Evolutionary conservation across 208 protist species (phyloP), one percentile per base, ranked within the genome.

Genomic region (Leishmania tropica): DNA sequence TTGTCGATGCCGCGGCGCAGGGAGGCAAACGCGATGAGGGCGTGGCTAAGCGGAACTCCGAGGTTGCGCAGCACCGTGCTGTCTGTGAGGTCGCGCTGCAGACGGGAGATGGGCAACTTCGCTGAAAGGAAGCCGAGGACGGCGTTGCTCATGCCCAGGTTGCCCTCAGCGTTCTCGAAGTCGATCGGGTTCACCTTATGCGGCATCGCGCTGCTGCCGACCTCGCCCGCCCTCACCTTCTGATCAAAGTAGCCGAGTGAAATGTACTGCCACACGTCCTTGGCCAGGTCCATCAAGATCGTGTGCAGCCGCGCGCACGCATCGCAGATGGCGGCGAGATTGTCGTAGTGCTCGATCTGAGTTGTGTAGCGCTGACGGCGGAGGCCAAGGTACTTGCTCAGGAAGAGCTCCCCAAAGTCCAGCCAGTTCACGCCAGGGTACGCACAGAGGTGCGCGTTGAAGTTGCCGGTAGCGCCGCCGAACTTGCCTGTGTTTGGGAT

Each of bases 121-220:
- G 84, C 84, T 15, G 93, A 79, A 31, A 99, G 82, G 82, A 99
- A 98, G n/a, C 97, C 91, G n/a, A 98, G 89, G 60, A 99, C 67
- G 3, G 97, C 95, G 80, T 99, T 99, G 76, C 96, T 97, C 31
- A 99, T 83, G 53, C 93, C 95, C 13, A 99, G 88, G 84, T 99
- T 99, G 51, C 98, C 98, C 85, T 99, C 98, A 0, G 97, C 97
- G 81, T 99, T 99, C 81, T 99, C 98, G 92, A 99, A 99, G 89
- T 99, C 98, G 78, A 99, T 99, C 51, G 98, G 98, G 88, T 99
- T 99, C 70, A 99, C 96, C 89, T 99, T 99, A 85, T 99, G 98
- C 45, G 98, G 98, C 98, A 99, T 99, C 17, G 98, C 95, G 72
- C 97, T 99, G 81, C 95, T 98, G 42, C 98, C 98, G 47, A 99